Percentiles rank a stretch among this genome's conserved stretches.
Evolutionary conservation across 371 early-diverging fungal genomes (phyloP).

Genomic region (Mortierella sp.): DNA sequence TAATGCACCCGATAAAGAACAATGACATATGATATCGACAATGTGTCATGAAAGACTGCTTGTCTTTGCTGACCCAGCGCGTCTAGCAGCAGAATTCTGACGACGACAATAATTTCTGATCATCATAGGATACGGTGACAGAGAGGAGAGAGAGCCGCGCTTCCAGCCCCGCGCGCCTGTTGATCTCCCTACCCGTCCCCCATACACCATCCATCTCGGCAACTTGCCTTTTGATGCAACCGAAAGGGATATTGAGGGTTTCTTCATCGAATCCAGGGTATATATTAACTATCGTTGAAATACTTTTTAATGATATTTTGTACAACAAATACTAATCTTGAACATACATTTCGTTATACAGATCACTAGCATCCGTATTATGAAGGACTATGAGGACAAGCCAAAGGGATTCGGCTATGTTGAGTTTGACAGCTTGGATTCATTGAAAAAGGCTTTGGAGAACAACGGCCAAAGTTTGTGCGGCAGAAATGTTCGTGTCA

Average conservation of each 20-base stretch:
- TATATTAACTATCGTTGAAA: neutral
- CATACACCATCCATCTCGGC: conserved; percentile 90
- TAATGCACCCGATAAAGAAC: neutral
- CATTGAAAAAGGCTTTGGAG: conserved; percentile 83
- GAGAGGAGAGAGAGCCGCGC: conserved; percentile 58
- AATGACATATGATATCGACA: neutral
- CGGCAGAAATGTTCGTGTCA: conserved; percentile 84
- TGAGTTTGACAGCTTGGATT: conserved; percentile 89
- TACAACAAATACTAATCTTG: neutral
- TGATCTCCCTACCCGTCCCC: conserved; percentile 86
- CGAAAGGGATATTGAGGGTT: conserved; percentile 78
- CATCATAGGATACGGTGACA: conserved; percentile 40
- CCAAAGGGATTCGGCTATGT: conserved; percentile 95
- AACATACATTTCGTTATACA: conserved; percentile 14
- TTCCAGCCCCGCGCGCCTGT: conserved; percentile 63
- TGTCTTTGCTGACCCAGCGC: neutral
- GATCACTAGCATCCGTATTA: conserved; percentile 75
- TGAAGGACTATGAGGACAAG: conserved; percentile 81
- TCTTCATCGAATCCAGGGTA: conserved; percentile 81
- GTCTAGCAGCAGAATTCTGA: neutral
- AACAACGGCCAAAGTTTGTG: conserved; percentile 64
- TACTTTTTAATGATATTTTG: neutral
- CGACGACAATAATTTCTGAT: neutral
- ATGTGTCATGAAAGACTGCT: neutral
- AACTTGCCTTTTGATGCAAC: conserved; percentile 88